A percentile compares a stretch with the other conserved stretches of the same genome.
Conservation (phyloP, 345 rosid genomes). For the Microthlaspi erraticum region DNA sequence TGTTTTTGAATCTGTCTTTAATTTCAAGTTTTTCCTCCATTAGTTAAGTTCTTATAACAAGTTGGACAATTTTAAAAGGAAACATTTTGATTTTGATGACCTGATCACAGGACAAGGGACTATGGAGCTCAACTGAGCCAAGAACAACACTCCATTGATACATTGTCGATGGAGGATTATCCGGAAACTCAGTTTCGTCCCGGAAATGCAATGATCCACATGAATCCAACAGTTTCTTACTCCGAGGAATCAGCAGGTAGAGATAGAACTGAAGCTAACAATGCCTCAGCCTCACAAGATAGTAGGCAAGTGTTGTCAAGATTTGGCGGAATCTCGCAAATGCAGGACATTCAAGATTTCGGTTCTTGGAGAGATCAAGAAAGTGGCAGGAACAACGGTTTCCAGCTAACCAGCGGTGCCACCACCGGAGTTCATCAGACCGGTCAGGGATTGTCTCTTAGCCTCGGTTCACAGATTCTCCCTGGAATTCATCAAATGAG, state of each 20-base stretch:
- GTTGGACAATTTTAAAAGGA: background rate
- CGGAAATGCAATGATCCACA: conserved; percentile 33
- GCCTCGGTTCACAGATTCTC: conserved; percentile 82
- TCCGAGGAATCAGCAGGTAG: conserved; percentile 43
- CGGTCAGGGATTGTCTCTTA: conserved; percentile 71
- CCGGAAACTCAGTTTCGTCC: conserved; percentile 17
- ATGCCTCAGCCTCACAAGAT: conserved; percentile 54
- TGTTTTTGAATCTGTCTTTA: background rate
- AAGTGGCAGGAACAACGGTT: conserved; percentile 63
- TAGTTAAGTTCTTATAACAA: conserved; percentile 5
- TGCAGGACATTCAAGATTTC: conserved; percentile 64
- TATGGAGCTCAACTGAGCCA: conserved; percentile 49
- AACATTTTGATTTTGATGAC: conserved; percentile 15
- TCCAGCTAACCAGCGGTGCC: conserved; percentile 68
- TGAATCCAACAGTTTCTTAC: conserved; percentile 40
- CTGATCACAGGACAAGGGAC: conserved; percentile 49
- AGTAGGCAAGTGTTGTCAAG: conserved; percentile 67
- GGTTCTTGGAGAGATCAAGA: conserved; percentile 60
- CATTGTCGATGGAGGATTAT: conserved; percentile 39
- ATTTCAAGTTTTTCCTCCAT: conserved; percentile 1
- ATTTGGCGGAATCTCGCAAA: conserved; percentile 53
- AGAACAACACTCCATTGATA: conserved; percentile 52
- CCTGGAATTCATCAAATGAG: conserved; percentile 37
- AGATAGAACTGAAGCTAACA: conserved; percentile 47
- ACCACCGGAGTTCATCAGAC: conserved; percentile 53